A percentile compares a stretch with the other conserved stretches of the same genome.
Evolutionary conservation across 345 rosid genomes (phyloP).

Genomic region (Citrus cavaleriei): DNA sequence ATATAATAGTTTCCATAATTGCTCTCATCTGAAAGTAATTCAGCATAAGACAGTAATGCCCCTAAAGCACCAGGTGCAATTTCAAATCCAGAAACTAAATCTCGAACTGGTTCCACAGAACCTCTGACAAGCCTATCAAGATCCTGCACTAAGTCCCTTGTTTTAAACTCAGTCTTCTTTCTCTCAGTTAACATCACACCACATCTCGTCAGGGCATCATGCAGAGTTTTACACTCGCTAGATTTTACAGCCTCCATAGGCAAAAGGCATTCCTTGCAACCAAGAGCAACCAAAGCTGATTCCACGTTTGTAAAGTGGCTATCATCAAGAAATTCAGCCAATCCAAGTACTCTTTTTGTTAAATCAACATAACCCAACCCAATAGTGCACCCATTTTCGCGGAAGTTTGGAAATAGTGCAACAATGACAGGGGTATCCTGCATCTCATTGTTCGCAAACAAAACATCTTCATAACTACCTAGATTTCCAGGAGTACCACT

Average conservation of each 20-base stretch:
- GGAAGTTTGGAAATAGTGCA: conserved; percentile 61
- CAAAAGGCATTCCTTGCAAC: conserved; percentile 94
- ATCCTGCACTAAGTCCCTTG: conserved; percentile 89
- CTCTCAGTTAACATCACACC: conserved; percentile 87
- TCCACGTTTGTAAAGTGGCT: conserved; percentile 89
- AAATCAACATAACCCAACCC: conserved; percentile 89
- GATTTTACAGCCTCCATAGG: conserved; percentile 68
- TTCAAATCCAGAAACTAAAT: conserved; percentile 79
- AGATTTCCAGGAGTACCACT: conserved; percentile 92
- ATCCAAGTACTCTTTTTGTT: conserved; percentile 67
- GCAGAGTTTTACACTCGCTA: conserved; percentile 48
- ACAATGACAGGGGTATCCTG: conserved; percentile 84
- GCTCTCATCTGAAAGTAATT: conserved; percentile 78
- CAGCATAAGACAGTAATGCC: conserved; percentile 74
- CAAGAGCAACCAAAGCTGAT: conserved; percentile 86
- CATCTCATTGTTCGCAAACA: conserved; percentile 95
- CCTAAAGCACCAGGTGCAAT: conserved; percentile 84
- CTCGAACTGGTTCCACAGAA: conserved; percentile 75
- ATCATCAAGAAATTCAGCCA: conserved; percentile 95
- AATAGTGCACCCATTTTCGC: conserved; percentile 59
- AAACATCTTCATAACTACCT: conserved; percentile 91
- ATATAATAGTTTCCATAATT: conserved; percentile 76
- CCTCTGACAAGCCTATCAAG: conserved; percentile 84
- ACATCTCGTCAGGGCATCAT: conserved; percentile 68
- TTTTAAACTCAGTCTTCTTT: conserved; percentile 79